Conservation (phyloP, 2,329 filamentous ascomycete genomes). For the Alternaria viburni region DNA sequence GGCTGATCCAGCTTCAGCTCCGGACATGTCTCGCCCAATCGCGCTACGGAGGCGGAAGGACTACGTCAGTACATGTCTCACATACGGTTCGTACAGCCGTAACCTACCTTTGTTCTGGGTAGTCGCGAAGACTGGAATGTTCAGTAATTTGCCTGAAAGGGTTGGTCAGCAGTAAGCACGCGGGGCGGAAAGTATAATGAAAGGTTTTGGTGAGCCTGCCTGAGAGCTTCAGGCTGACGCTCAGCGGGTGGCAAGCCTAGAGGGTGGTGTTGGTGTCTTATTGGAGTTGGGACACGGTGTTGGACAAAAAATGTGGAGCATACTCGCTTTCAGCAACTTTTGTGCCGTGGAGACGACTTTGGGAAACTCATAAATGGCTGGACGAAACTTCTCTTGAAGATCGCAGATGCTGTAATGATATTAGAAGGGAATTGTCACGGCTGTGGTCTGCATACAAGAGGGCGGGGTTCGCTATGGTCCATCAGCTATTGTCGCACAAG, state of each 20-base stretch:
- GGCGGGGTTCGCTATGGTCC: constrained; percentile 45
- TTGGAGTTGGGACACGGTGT: not conserved
- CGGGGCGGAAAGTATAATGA: not conserved
- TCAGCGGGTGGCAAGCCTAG: not conserved
- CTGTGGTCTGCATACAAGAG: constrained; percentile 44
- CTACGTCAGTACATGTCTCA: not conserved
- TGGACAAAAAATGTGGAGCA: constrained; percentile 8
- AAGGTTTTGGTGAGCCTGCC: not conserved
- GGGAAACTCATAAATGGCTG: constrained; percentile 82
- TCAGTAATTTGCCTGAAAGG: constrained; percentile 60
- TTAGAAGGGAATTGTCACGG: constrained; percentile 23
- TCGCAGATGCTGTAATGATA: constrained; percentile 76
- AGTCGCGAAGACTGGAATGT: constrained; percentile 82
- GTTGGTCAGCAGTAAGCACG: constrained; percentile 12
- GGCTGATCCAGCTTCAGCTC: constrained; percentile 66
- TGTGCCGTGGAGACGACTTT: constrained; percentile 67
- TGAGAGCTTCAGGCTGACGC: not conserved
- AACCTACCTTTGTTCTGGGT: constrained; percentile 71
- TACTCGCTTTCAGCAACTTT: constrained; percentile 59
- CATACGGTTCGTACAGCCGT: not conserved
- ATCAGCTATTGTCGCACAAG: constrained; percentile 30
- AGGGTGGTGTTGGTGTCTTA: not conserved
- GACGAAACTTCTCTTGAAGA: constrained; percentile 90
- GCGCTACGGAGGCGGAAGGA: constrained; percentile 47
- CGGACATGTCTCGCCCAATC: constrained; percentile 79